Conservation (phyloP, 257 asterid genomes). For the Lantana camara region DNA sequence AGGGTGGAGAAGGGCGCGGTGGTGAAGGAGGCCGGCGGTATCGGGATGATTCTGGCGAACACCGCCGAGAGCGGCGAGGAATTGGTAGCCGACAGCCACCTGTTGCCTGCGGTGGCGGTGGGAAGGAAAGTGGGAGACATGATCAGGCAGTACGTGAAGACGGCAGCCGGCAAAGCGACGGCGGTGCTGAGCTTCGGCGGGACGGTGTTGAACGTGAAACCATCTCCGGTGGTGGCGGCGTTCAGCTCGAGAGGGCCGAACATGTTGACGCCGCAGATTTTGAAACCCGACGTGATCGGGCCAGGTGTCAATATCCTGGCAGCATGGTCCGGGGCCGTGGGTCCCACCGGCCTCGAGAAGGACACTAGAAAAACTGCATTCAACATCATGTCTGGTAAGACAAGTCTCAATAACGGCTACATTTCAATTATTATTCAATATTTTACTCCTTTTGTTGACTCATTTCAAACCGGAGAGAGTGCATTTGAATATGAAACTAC, state of each 20-base stretch:
- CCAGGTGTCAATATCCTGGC: constrained; percentile 64
- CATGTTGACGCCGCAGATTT: constrained; percentile 53
- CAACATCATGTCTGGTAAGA: constrained; percentile 65
- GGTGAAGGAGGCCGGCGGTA: constrained; percentile 58
- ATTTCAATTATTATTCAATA: constrained; percentile 1
- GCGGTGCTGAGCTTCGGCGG: constrained; percentile 55
- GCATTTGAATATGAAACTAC: too few species aligned
- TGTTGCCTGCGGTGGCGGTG: constrained; percentile 59
- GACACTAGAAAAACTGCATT: constrained; percentile 47
- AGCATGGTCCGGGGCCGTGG: constrained; percentile 52
- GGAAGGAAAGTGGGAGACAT: constrained; percentile 51
- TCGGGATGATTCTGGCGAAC: constrained; percentile 65
- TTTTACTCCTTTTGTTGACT: not conserved
- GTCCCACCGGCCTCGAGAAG: constrained; percentile 52
- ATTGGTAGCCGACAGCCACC: constrained; percentile 61
- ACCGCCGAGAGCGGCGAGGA: constrained; percentile 66
- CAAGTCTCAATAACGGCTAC: constrained; percentile 33
- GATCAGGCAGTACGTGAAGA: constrained; percentile 43
- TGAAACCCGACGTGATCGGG: constrained; percentile 72
- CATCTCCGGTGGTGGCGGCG: constrained; percentile 72
- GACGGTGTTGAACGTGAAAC: constrained; percentile 62
- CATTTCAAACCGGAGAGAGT: not conserved
- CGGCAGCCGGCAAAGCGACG: constrained; percentile 36
- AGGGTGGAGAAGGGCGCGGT: constrained; percentile 55
- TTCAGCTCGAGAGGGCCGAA: constrained; percentile 71